Conservation (phyloP, 1,284 basidiomycete species). For the Vanrija humicola region DNA sequence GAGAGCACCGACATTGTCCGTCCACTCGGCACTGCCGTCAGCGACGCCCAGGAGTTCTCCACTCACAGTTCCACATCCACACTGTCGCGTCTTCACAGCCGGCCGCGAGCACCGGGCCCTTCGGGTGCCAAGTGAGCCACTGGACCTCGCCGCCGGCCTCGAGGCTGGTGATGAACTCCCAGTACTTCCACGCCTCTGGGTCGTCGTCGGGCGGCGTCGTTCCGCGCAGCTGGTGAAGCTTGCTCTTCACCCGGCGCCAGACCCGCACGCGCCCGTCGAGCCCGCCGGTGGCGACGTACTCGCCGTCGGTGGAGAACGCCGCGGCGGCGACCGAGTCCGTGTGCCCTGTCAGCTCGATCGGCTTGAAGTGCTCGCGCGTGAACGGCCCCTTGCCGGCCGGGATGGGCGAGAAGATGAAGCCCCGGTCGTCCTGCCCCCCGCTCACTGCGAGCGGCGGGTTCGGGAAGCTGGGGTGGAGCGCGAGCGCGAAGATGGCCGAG, state of each 20-base stretch:
- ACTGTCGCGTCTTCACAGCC: slow-evolving; percentile 90
- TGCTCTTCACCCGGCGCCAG: slow-evolving; percentile 68
- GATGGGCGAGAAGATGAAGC: slow-evolving; percentile 69
- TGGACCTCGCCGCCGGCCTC: slow-evolving; percentile 92
- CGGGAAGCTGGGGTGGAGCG: slow-evolving; percentile 68
- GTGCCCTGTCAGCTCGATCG: slow-evolving; percentile 84
- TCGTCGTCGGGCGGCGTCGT: neutral
- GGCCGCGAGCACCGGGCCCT: slow-evolving; percentile 79
- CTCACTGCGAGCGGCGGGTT: slow-evolving; percentile 79
- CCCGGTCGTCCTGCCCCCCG: slow-evolving; percentile 92
- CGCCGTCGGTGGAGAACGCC: slow-evolving; percentile 81
- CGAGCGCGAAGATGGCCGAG: slow-evolving; percentile 75
- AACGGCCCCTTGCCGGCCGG: slow-evolving; percentile 16
- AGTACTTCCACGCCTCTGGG: slow-evolving; percentile 58
- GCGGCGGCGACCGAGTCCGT: slow-evolving; percentile 81
- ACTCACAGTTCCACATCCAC: slow-evolving; percentile 91
- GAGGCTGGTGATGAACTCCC: slow-evolving; percentile 91
- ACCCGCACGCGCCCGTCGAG: slow-evolving; percentile 94
- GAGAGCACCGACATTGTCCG: slow-evolving; percentile 94
- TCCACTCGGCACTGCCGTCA: slow-evolving; percentile 73
- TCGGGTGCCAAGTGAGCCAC: slow-evolving; percentile 97
- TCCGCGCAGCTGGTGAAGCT: neutral
- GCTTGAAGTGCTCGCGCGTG: slow-evolving; percentile 63
- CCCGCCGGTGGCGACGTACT: slow-evolving; percentile 88
- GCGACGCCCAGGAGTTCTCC: neutral